Evolutionary conservation across 495 filamentous ascomycete genomes (phyloP).

Genomic region (Trichoderma reesei): DNA sequence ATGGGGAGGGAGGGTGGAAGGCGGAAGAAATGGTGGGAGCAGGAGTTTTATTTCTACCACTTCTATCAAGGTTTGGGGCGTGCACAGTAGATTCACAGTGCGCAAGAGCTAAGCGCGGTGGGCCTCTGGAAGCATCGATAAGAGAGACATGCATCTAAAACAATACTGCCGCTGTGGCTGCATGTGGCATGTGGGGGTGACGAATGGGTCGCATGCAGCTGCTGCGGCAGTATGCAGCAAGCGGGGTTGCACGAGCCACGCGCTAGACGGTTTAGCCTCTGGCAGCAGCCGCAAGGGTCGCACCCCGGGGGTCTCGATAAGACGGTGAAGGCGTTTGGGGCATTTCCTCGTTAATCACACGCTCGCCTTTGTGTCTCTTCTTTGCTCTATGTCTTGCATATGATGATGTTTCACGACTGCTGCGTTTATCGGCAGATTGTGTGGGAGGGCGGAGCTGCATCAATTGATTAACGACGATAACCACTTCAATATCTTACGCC

Average conservation of each 20-base stretch:
- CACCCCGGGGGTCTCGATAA: background rate
- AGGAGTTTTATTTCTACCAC: background rate
- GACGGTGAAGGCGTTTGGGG: background rate
- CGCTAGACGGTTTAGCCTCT: background rate
- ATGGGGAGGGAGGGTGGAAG: background rate
- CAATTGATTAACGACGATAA: no score
- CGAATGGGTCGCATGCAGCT: background rate
- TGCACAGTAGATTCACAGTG: background rate
- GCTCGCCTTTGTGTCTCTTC: no score
- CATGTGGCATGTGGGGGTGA: background rate
- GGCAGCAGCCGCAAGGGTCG: constrained; percentile 7
- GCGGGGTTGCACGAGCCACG: background rate
- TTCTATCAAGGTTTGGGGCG: background rate
- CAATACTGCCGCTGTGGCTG: background rate
- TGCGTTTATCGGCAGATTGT: no score
- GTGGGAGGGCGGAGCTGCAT: no score
- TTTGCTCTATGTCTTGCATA: no score
- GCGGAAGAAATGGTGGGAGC: background rate
- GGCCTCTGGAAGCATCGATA: background rate
- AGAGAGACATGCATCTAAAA: background rate
- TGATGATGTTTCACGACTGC: no score
- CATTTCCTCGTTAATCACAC: no score
- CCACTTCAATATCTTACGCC: no score
- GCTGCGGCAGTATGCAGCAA: background rate
- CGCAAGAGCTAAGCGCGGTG: background rate